Evolutionary conservation across 2,329 filamentous ascomycete species (phyloP).

Genomic region (Apiospora kogelbergensis): DNA sequence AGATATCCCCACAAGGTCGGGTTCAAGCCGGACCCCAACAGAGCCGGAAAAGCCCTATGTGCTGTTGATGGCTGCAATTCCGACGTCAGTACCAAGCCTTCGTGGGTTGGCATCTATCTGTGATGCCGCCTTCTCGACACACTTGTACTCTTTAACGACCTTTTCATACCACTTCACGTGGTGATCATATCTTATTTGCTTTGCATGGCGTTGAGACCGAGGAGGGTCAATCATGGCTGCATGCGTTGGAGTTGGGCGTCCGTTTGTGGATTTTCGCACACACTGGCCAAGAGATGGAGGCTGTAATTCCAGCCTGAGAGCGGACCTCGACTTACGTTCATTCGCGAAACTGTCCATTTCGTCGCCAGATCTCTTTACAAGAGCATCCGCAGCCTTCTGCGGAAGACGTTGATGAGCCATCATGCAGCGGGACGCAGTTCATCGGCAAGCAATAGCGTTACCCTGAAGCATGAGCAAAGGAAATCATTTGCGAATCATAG

Average conservation of each 20-base stretch:
- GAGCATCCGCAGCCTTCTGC: neutral
- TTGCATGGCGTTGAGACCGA: slow-evolving; percentile 1
- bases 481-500: neutral
- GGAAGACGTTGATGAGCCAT: neutral
- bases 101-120: slow-evolving; percentile 63
- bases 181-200: slow-evolving; percentile 2
- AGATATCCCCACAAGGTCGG: slow-evolving; percentile 26
- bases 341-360: neutral
- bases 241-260: slow-evolving; percentile 3
- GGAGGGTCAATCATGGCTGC: neutral
- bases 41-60: slow-evolving; percentile 45
- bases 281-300: neutral
- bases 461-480: slow-evolving; percentile 2
- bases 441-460: neutral
- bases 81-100: slow-evolving; percentile 52
- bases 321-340: neutral
- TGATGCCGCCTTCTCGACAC: slow-evolving; percentile 26
- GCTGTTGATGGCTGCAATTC: slow-evolving; percentile 57
- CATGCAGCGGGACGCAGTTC: neutral
- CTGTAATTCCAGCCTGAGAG: neutral
- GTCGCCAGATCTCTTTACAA: neutral
- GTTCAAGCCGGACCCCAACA: slow-evolving; percentile 37
- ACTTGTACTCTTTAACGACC: slow-evolving; percentile 6
- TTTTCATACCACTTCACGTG: neutral
- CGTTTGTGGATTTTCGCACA: neutral